phyloP scores from a whole-genome alignment of 176 grass and related monocot genomes.

The Bromus sterilis region DNA sequence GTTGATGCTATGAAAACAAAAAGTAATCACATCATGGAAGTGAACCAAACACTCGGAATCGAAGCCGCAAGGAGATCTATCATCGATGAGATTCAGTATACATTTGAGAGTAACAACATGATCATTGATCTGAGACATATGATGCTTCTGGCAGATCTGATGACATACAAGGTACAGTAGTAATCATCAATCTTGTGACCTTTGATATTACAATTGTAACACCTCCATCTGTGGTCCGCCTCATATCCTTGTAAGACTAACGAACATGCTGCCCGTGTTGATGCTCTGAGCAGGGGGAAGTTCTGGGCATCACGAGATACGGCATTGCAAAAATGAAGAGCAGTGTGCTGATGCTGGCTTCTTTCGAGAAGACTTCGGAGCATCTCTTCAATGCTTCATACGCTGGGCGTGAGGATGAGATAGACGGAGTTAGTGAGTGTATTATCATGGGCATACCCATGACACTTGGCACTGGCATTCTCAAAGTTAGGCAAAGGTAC shows the following conservation, averaged over 20 bases:
- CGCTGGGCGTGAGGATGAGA: conserved; percentile 60
- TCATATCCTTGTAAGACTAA: no score
- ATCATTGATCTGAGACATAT: conserved; percentile 88
- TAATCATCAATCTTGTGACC: no score
- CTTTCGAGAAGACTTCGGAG: conserved; percentile 85
- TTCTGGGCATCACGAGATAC: conserved; percentile 81
- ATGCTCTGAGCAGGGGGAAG: conserved; percentile 89
- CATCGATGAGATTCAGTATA: conserved; percentile 73
- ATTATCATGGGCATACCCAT: conserved; percentile 96
- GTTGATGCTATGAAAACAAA: conserved; percentile 63
- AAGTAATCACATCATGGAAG: conserved; percentile 91
- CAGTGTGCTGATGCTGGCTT: conserved; percentile 85
- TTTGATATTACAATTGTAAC: no score
- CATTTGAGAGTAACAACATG: conserved; percentile 75
- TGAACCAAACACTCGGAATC: conserved; percentile 66
- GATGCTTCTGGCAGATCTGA: conserved; percentile 96
- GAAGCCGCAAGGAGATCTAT: conserved; percentile 86
- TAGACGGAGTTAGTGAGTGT: conserved; percentile 86
- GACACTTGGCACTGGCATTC: conserved; percentile 87
- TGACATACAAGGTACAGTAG: conserved; percentile 91
- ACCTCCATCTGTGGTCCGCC: no score
- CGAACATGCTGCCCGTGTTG: no score
- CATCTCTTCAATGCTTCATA: conserved; percentile 95
- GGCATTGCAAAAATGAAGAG: conserved; percentile 91
- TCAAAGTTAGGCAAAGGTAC: conserved; percentile 96